A percentile compares a stretch with the other conserved stretches of the same genome.
Conservation (phyloP, 2,329 filamentous ascomycete genomes). For the Aspergillus novofumigatus region DNA sequence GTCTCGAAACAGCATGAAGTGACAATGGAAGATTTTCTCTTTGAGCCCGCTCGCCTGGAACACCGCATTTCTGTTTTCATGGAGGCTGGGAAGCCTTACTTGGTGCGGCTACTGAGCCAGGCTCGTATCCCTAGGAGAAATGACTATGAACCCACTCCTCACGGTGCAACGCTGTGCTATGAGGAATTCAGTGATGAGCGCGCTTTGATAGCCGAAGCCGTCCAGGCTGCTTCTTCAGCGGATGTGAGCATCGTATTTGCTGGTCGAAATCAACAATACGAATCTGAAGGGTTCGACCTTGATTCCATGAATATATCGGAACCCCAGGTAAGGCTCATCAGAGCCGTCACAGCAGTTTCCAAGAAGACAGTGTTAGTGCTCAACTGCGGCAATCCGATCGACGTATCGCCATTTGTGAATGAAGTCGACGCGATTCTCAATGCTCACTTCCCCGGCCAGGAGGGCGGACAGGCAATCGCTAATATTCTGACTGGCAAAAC, state of each 20-base stretch:
- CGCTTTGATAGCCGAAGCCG: conserved; percentile 8
- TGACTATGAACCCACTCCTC: conserved; percentile 8
- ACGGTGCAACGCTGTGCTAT: conserved; percentile 5
- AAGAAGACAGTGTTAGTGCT: conserved; percentile 11
- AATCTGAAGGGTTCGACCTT: conserved; percentile 3
- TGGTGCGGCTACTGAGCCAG: conserved; percentile 3
- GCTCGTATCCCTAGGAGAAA: conserved; percentile 6
- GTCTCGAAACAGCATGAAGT: not conserved
- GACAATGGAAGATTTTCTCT: conserved; percentile 18
- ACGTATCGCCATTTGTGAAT: conserved; percentile 21
- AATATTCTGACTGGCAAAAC: conserved; percentile 60
- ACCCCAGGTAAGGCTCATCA: conserved; percentile 14
- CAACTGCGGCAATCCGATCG: conserved; percentile 16
- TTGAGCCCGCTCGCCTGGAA: conserved; percentile 11
- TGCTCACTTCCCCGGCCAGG: conserved; percentile 65
- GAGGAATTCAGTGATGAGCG: conserved; percentile 6
- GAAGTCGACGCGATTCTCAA: conserved; percentile 63
- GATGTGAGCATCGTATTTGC: conserved; percentile 16
- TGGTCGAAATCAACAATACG: conserved; percentile 1
- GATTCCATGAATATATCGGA: conserved; percentile 1
- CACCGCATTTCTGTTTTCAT: conserved; percentile 3
- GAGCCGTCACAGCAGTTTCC: conserved; percentile 11
- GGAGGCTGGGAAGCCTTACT: conserved; percentile 5
- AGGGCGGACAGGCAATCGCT: conserved; percentile 63
- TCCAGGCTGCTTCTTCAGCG: conserved; percentile 3